phyloP scores from a whole-genome alignment of 495 filamentous ascomycete genomes.

The Penicillium fimorum region DNA sequence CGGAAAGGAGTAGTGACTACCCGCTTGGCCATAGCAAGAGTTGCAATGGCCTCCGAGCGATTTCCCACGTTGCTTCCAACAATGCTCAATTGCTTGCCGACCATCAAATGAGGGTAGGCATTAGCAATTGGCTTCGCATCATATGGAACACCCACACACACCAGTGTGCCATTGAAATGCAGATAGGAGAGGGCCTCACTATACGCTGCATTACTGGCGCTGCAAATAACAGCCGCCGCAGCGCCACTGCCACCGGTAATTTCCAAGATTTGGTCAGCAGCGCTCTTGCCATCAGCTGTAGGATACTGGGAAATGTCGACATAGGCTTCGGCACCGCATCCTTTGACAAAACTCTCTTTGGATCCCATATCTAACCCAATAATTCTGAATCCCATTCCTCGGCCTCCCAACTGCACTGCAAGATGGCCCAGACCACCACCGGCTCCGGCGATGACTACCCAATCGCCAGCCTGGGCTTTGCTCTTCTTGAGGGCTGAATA shows the following conservation, averaged over 20 bases:
- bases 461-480: conserved; percentile 50
- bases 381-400: conserved; percentile 40
- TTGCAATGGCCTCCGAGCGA: conserved; percentile 8
- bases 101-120: conserved; percentile 6
- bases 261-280: neutral
- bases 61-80: conserved; percentile 10
- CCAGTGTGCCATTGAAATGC: conserved; percentile 51
- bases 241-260: conserved; percentile 43
- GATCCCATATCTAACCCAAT: conserved; percentile 25
- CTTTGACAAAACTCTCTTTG: conserved; percentile 3
- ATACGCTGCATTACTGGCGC: conserved; percentile 55
- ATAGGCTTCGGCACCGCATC: conserved; percentile 9
- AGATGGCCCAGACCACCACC: conserved; percentile 58
- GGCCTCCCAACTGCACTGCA: conserved; percentile 50
- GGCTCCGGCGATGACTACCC: conserved; percentile 41
- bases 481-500: conserved; percentile 51
- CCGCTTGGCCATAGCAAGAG: conserved; percentile 3
- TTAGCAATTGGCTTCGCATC: conserved; percentile 1
- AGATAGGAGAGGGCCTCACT: conserved; percentile 46
- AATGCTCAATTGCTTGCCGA: conserved; percentile 6
- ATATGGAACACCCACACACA: conserved; percentile 58
- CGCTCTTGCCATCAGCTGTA: neutral
- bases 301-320: conserved; percentile 10
- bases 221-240: conserved; percentile 55
- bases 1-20: conserved; percentile 4